Conservation (phyloP, 257 asterid genomes). For the Scutellaria baicalensis region DNA sequence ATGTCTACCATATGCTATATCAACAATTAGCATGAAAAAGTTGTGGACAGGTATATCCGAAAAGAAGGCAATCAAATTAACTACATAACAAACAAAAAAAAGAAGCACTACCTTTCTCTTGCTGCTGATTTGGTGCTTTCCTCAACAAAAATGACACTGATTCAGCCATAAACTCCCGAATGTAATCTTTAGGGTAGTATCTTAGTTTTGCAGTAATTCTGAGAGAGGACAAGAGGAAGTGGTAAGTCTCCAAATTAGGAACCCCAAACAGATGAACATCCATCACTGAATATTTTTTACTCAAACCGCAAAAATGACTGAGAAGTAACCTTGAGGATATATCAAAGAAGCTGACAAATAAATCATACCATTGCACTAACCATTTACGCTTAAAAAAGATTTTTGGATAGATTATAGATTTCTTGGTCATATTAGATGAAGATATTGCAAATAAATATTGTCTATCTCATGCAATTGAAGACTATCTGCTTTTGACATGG, state of each 20-base stretch:
- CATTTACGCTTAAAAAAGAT: background rate
- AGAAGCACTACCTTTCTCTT: conserved; percentile 54
- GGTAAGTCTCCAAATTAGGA: background rate
- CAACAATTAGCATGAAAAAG: background rate
- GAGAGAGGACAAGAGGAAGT: conserved; percentile 14
- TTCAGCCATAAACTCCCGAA: conserved; percentile 83
- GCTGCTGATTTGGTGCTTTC: conserved; percentile 55
- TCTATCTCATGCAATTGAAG: background rate
- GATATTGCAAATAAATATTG: background rate
- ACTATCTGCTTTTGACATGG: background rate
- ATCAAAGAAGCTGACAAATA: background rate
- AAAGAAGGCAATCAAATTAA: background rate
- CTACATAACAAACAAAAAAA: background rate
- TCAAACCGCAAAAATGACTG: background rate
- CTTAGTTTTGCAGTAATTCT: conserved; percentile 64
- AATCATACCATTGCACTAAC: background rate
- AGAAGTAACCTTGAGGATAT: background rate
- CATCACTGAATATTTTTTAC: background rate
- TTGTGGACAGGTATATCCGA: background rate
- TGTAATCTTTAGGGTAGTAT: conserved; percentile 66
- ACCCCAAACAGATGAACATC: background rate
- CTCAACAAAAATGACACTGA: conserved; percentile 74
- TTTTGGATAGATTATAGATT: background rate
- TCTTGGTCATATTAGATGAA: background rate
- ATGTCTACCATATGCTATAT: background rate